phyloP scores from a whole-genome alignment of 192 early-diverging fungal species.

The Glomus cerebriforme region DNA sequence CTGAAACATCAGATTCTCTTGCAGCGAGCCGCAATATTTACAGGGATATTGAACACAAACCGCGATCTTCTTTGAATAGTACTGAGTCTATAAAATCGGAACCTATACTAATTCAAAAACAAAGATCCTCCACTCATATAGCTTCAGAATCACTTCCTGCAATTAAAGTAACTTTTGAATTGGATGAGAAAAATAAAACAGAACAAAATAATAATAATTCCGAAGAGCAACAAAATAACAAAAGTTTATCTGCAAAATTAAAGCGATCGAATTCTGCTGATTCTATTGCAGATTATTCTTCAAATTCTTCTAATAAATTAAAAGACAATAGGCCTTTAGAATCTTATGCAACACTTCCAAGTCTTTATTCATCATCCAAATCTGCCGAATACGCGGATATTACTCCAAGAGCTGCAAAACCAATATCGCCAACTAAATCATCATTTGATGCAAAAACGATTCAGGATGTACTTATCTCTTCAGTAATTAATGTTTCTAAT shows the following conservation, averaged over 20 bases:
- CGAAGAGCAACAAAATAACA: not conserved
- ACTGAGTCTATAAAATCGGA: not conserved
- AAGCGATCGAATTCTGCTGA: conserved; percentile 40
- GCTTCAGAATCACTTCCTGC: not conserved
- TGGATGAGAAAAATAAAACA: not conserved
- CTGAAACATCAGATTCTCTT: not conserved
- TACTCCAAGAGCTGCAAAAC: conserved; percentile 21
- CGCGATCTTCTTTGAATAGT: not conserved
- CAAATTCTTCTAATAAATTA: conserved; percentile 17
- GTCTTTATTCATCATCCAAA: conserved; percentile 6
- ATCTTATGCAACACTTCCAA: not conserved
- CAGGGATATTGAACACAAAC: not conserved
- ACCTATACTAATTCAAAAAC: not conserved
- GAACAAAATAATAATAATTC: conserved; percentile 35
- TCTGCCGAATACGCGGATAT: not conserved
- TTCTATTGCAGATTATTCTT: conserved; percentile 37
- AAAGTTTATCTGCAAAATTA: conserved; percentile 35
- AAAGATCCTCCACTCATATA: not conserved
- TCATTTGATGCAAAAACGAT: conserved; percentile 35
- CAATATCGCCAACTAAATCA: conserved; percentile 28
- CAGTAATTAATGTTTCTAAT: conserved; percentile 44
- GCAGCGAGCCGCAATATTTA: not conserved
- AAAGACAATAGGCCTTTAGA: conserved; percentile 6
- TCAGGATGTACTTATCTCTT: conserved; percentile 50
- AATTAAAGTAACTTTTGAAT: not conserved